Conservation (phyloP, 163 green algal species). For the Scenedesmus sp. region DNA sequence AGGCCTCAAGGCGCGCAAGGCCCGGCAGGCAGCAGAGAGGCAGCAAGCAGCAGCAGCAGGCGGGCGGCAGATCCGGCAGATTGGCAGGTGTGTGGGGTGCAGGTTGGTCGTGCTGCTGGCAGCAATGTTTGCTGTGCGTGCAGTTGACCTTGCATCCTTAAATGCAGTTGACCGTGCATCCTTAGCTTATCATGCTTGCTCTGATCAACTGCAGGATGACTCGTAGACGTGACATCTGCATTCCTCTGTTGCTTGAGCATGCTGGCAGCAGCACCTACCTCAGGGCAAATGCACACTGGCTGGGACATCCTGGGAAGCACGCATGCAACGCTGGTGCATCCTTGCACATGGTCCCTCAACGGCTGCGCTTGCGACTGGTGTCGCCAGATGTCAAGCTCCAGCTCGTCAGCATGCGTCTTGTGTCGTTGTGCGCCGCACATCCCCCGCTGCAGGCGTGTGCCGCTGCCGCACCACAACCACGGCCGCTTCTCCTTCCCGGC, state of each 20-base stretch:
- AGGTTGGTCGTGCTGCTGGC: not conserved
- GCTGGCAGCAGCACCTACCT: not conserved
- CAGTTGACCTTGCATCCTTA: too few species aligned
- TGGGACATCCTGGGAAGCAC: too few species aligned
- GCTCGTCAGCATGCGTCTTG: too few species aligned
- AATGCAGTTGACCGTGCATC: too few species aligned
- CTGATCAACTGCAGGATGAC: too few species aligned
- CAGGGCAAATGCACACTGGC: too few species aligned
- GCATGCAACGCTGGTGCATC: too few species aligned
- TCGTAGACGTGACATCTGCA: too few species aligned
- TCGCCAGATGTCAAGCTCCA: too few species aligned
- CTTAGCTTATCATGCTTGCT: not conserved
- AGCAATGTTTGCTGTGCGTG: too few species aligned
- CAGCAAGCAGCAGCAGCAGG: slow-evolving; percentile 27
- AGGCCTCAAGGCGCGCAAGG: slow-evolving; percentile 25
- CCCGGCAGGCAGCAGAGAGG: slow-evolving; percentile 5
- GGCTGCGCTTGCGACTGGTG: too few species aligned
- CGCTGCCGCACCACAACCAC: slow-evolving; percentile 35
- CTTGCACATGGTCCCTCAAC: too few species aligned
- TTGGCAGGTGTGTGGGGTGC: slow-evolving; percentile 32
- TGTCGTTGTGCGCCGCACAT: not conserved
- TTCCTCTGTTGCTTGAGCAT: not conserved
- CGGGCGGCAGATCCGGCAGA: slow-evolving; percentile 9
- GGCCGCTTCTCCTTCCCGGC: slow-evolving; percentile 42
- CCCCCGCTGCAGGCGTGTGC: slow-evolving; percentile 46